Conservation (phyloP, 768 basidiomycete species). For the Strobilomyces echinocephalus region DNA sequence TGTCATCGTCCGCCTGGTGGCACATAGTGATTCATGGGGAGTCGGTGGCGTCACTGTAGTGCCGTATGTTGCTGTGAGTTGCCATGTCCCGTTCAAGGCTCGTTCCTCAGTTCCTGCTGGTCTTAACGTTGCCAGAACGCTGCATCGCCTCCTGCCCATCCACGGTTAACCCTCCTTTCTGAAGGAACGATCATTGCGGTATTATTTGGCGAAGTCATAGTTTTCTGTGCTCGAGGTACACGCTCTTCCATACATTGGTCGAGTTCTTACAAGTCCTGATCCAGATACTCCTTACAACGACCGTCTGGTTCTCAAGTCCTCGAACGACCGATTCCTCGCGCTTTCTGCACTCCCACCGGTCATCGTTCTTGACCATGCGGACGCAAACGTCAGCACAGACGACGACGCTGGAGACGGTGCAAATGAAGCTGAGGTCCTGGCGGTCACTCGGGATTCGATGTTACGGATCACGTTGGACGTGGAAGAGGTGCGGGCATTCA, state of each 20-base stretch:
- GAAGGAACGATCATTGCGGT: constrained; percentile 56
- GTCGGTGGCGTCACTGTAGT: constrained; percentile 45
- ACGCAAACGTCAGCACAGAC: constrained; percentile 10
- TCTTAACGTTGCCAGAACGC: constrained; percentile 43
- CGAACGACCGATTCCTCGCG: constrained; percentile 66
- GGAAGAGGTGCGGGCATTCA: constrained; percentile 57
- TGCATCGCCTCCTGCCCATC: constrained; percentile 66
- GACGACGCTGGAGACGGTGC: constrained; percentile 2
- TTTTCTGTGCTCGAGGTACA: constrained; percentile 63
- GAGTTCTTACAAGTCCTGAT: neutral
- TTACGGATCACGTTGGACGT: constrained; percentile 61
- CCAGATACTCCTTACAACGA: constrained; percentile 68
- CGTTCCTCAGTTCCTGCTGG: neutral
- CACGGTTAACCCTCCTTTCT: constrained; percentile 57
- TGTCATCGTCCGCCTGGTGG: constrained; percentile 48
- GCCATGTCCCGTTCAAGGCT: neutral
- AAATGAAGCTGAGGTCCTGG: constrained; percentile 20
- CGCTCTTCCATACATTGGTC: neutral
- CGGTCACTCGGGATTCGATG: constrained; percentile 63
- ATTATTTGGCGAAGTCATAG: constrained; percentile 74
- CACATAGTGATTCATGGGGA: constrained; percentile 25
- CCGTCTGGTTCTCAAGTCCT: constrained; percentile 65
- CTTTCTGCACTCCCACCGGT: constrained; percentile 45
- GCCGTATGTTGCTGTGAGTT: constrained; percentile 74
- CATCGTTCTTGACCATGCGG: constrained; percentile 19